A percentile compares a stretch with the other conserved stretches of the same genome.
Evolutionary conservation across 257 asterid species (phyloP).

Genomic region (Craterostigma plantagineum): DNA sequence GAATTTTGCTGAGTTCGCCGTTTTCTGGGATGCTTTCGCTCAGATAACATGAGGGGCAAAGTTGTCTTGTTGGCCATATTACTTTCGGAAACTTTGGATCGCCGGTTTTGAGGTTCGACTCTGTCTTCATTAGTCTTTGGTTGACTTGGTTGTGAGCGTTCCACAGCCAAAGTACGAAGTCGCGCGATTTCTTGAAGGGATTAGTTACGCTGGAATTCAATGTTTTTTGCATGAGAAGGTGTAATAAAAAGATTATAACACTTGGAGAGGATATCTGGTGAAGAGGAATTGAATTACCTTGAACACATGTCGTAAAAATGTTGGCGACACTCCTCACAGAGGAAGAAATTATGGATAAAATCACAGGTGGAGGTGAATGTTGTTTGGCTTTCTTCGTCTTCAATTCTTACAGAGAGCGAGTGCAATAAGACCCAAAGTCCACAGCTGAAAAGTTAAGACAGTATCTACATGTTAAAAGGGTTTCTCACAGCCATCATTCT

Average conservation of each 20-base stretch:
- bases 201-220: too few relatives aligned
- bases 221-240: too few relatives aligned
- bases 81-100: slow-evolving; percentile 76
- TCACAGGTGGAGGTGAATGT: slow-evolving; percentile 63
- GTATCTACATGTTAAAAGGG: too few relatives aligned
- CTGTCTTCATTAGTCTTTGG: slow-evolving; percentile 59
- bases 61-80: slow-evolving; percentile 69
- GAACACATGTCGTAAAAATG: slow-evolving; percentile 83
- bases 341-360: slow-evolving; percentile 59
- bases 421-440: slow-evolving; percentile 90
- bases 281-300: slow-evolving; percentile 22
- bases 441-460: slow-evolving; percentile 72
- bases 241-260: neutral
- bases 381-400: slow-evolving; percentile 65
- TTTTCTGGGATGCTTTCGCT: slow-evolving; percentile 11
- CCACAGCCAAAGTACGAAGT: slow-evolving; percentile 83
- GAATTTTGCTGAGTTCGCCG: slow-evolving; percentile 8
- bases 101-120: slow-evolving; percentile 35
- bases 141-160: slow-evolving; percentile 76
- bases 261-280: neutral
- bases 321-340: slow-evolving; percentile 86
- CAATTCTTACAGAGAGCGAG: slow-evolving; percentile 77
- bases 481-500: too few relatives aligned
- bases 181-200: slow-evolving; percentile 25
- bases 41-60: slow-evolving; percentile 64